Evolutionary conservation across 768 basidiomycete genomes (phyloP), one percentile per base, ranked within the genome.

Genomic region (Amanita inopinata): DNA sequence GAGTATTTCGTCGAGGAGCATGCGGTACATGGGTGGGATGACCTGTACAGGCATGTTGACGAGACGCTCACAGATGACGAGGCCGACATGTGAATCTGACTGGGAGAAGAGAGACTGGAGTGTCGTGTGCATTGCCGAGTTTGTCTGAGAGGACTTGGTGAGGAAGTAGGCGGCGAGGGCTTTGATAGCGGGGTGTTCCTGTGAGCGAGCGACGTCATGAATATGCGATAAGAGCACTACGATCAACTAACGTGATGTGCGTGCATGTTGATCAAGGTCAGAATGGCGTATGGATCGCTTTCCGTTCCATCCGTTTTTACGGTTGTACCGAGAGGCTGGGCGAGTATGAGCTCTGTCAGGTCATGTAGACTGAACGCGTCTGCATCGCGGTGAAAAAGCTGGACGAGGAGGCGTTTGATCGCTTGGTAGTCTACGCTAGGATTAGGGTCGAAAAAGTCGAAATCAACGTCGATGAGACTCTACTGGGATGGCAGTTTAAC

Each of bases 21-120:
- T 91, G 33, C 70, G 70, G 60, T 93, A 97, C 80, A 96, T 83
- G 1, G 90, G 92, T 4, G 91, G 84, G 6, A 93, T 72, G 25
- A 92, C 78, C 52, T 97, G 89, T 10, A 91, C 83, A 0, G 94
- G 94, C 81, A 99, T 93, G 58, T 98, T 99, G 50, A 96, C 71
- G 38, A 98, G 67, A 0, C 94, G 72, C 58, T 96, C 90, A 49
- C 82, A 85, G 49, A 99, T 67, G 6, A 97, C 70, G 12, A 96
- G 69, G 2, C 89, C 94, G 34, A 94, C 76, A 47, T 84, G 76
- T 11, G 67, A 65, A 27, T 64, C 60, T 25, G 51, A 67, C 35
- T 67, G 68, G 10, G 66, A 68, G 45, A 85, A 72, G 4, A 84
- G 65, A 7, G 60, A 56, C 49, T 71, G 66, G 18, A 87, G 69